Conservation (phyloP, 805 yeast species). For the Yarrowia hollandica region DNA sequence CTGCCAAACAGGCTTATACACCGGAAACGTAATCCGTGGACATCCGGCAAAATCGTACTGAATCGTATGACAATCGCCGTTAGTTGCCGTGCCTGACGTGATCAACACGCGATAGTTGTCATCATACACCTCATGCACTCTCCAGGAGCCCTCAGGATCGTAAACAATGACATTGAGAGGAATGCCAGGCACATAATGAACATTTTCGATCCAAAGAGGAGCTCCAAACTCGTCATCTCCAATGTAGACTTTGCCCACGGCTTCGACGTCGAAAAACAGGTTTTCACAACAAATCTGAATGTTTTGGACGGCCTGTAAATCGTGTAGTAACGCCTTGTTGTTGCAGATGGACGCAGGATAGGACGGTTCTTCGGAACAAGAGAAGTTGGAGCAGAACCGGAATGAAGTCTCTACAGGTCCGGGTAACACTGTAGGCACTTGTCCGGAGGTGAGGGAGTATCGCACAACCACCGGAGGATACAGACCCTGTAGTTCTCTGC, state of each 20-base stretch:
- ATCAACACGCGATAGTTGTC: background rate
- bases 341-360: slow-evolving; percentile 17
- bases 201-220: slow-evolving; percentile 11
- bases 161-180: slow-evolving; percentile 21
- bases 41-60: slow-evolving; percentile 19
- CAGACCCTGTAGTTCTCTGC: background rate
- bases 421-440: background rate
- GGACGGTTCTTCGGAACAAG: no score
- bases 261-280: slow-evolving; percentile 9
- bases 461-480: background rate
- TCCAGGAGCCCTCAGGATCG: background rate
- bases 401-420: slow-evolving; percentile 5
- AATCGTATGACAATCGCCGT: slow-evolving; percentile 7
- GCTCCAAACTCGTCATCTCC: background rate
- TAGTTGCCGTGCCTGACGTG: background rate
- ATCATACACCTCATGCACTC: background rate
- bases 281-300: slow-evolving; percentile 7
- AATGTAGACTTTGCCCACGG: slow-evolving; percentile 9
- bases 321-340: slow-evolving; percentile 5
- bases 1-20: slow-evolving; percentile 15
- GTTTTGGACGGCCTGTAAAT: background rate
- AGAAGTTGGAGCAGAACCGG: slow-evolving; percentile 12
- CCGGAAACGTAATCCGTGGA: slow-evolving; percentile 15
- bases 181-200: slow-evolving; percentile 21
- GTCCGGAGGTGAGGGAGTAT: background rate